Evolutionary conservation across 345 rosid genomes (phyloP).

Genomic region (Clausena lansium): DNA sequence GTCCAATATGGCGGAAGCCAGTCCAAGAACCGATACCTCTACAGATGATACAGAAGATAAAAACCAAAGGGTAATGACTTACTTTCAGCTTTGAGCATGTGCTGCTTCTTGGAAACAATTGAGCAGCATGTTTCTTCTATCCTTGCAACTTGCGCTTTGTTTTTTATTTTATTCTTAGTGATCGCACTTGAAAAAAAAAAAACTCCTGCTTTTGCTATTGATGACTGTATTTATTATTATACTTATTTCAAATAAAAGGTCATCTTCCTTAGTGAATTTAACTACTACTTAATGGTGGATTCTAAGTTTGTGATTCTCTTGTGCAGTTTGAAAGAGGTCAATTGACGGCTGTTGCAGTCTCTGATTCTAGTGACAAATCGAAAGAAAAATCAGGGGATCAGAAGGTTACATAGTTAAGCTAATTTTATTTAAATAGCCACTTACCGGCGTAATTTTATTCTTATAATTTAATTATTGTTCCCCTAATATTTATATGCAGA

Average conservation of each 20-base stretch:
- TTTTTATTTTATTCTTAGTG: background rate
- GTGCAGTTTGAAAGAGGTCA: conserved; percentile 73
- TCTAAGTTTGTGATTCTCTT: conserved; percentile 16
- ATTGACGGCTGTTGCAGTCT: conserved; percentile 40
- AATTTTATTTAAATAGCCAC: background rate
- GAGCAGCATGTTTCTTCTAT: background rate
- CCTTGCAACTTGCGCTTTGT: background rate
- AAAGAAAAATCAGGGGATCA: conserved; percentile 81
- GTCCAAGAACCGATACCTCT: conserved; percentile 86
- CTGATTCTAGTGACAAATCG: conserved; percentile 89
- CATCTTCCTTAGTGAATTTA: background rate
- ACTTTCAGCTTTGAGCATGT: conserved; percentile 19
- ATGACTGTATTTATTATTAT: background rate
- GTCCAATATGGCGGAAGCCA: conserved; percentile 69
- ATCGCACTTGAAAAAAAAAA: background rate
- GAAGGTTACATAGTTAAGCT: conserved; percentile 47
- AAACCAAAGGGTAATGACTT: conserved; percentile 63
- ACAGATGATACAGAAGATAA: conserved; percentile 87
- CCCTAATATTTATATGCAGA: conserved; percentile 39
- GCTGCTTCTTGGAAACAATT: conserved; percentile 12
- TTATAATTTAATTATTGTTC: conserved; percentile 5
- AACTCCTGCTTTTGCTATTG: background rate
- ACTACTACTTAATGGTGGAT: conserved; percentile 12
- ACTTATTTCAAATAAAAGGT: background rate
- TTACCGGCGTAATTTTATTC: background rate